Base-by-base conservation (phyloP, 768 basidiomycete species). In the Leucogyrophana mollusca region DNA sequence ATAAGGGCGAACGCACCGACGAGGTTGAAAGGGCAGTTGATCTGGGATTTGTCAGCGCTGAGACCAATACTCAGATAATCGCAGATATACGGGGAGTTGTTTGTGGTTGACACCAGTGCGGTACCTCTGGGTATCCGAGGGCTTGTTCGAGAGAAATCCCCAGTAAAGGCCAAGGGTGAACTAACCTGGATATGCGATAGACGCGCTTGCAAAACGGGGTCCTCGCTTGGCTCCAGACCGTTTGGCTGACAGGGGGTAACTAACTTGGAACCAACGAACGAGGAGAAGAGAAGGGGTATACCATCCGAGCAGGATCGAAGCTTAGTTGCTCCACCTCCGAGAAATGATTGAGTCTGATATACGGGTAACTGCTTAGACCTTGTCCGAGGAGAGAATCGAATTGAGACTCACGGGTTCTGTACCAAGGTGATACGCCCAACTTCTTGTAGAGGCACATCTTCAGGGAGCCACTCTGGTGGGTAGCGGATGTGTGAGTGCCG, bases 191-290 rank as follows among this genome's bases (percentile, higher is more conserved):
- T 83, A 82, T 1, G 78, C 73, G 64, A 82, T 43, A 82, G 63
- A 30, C 80, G 74, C 14, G 72, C 70, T 59, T 83, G 80, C 17
- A 82, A 71, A 33, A 77, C 77, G 2, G 79, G 81, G 59, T 83
- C 80, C 37, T 76, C 77, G 0, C 70, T 73, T 5, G 78, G 69
- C 60, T 77, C 79, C 53, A 70, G 64, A n/a, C 71, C 71, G 46
- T 61, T 49, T 9, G 55, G 55, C 55, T 56, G 17, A 41, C 34
- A 13, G 4, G 9, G 7, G 20, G 24, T 5, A 17, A 16, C 13
- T 6, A 5, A 14, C 32, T 23, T 33, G n/a, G 14, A 2, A 13
- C 21, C 9, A 7, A 23, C 8, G 16, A 24, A 34, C 18, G 7
- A 13, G 21, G 14, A 23, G 13, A 9, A 27, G 11, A 33, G 7